Base-by-base conservation (phyloP, 2,329 filamentous ascomycete genomes). In the Aureobasidium leucospermi region DNA sequence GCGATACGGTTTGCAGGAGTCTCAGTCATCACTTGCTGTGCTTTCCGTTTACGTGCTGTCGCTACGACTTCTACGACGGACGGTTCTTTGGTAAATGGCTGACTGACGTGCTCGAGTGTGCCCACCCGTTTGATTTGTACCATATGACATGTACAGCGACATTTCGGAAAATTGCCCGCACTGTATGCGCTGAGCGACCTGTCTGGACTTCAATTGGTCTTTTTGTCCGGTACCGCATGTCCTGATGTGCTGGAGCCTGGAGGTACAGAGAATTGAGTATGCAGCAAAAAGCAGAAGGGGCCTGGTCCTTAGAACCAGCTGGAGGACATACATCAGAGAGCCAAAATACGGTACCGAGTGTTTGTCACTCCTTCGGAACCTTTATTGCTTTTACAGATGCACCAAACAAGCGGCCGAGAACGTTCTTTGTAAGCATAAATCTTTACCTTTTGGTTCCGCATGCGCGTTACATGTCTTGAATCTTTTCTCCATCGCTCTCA, bases 381-480 rank as follows among this genome's bases (percentile, higher is more conserved):
- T 23, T 23, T 23, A 23, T 23, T 23, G 23, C 23, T 23, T 23
- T 23, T 23, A 23, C 23, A 23, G 23, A 23, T 23, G 23, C 23
- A 23, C 23, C 23, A 23, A 23, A 23, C 23, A 23, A 23, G 23
- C 23, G 34, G 46, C 46, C 46, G 46, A 34, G 46, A 48, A 48
- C 46, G 46, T 48, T 48, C 46, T 48, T 48, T 48, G 32, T 31
- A 48, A 48, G 46, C 46, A 48, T 48, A 48, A 48, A 34, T 48
- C 46, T 23, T 23, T 23, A 23, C 23, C 23, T 23, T 23, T 3
- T 23, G 23, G 3, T 23, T 23, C 3, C 23, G 23, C 23, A 23
- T 23, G 23, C 23, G 23, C 23, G 23, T 23, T 23, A 23, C 23
- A 23, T 23, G 23, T 23, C 23, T 23, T 23, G 23, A 23, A 23